These are phyloP conservation scores for Talaromyces amestolkiae DNA, from an alignment of 2,329 filamentous ascomycete species.

Conservation along the genomic window DNA sequence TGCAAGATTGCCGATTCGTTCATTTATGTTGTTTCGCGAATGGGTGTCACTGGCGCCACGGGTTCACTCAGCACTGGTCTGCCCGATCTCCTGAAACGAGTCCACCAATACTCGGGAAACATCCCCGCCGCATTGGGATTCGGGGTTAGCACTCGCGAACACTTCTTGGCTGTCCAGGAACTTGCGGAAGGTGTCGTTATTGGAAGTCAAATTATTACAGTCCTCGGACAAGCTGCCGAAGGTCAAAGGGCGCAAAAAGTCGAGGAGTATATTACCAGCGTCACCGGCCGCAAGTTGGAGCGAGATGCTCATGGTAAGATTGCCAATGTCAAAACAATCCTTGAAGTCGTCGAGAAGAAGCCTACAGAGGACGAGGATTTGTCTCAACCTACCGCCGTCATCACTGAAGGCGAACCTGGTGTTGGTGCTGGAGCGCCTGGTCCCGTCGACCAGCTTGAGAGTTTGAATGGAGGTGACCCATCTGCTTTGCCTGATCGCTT, in stretches of 20 bases:
- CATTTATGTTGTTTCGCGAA: conserved; percentile 96
- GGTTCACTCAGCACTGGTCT: conserved; percentile 78
- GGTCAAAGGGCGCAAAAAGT: conserved; percentile 70
- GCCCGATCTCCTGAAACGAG: conserved; percentile 75
- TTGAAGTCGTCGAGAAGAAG: conserved; percentile 64
- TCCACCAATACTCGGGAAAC: conserved; percentile 89
- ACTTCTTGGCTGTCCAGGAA: conserved; percentile 80
- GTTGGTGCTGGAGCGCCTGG: conserved; percentile 52
- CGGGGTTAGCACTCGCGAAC: conserved; percentile 90
- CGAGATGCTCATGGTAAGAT: conserved; percentile 45
- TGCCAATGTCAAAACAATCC: conserved; percentile 66
- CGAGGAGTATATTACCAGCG: conserved; percentile 79
- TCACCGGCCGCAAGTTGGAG: conserved; percentile 58
- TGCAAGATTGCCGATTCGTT: conserved; percentile 97
- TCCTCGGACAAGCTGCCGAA: conserved; percentile 65
- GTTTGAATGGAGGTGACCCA: conserved; percentile 62
- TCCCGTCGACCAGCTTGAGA: conserved; percentile 79
- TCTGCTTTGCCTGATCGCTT: conserved; percentile 77
- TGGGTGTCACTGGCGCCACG: conserved; percentile 91
- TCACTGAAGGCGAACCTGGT: conserved; percentile 57
- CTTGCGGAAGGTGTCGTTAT: conserved; percentile 94
- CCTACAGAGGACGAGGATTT: conserved; percentile 49
- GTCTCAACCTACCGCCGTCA: conserved; percentile 59
- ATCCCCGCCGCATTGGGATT: conserved; percentile 92
- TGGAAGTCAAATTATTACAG: conserved; percentile 89